Evolutionary conservation across 1,284 basidiomycete genomes (phyloP).

Genomic region (Gymnopus androsaceus): DNA sequence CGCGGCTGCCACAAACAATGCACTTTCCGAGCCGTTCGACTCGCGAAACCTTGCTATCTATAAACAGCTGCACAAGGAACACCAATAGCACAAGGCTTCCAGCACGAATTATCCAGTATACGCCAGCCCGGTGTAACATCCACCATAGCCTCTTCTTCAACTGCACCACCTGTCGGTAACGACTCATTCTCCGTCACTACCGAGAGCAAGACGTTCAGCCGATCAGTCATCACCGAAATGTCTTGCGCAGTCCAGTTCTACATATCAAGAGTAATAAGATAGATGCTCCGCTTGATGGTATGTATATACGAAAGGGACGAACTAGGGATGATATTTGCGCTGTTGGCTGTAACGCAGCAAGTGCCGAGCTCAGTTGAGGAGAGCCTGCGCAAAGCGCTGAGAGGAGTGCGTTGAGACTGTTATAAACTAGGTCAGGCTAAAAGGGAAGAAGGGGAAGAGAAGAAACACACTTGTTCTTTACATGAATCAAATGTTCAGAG

Average conservation of each 20-base stretch:
- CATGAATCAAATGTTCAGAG: slow-evolving; percentile 21
- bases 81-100: slow-evolving; percentile 71
- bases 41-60: neutral
- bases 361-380: slow-evolving; percentile 36
- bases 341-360: slow-evolving; percentile 17
- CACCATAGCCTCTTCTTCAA: slow-evolving; percentile 1
- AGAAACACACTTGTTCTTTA: slow-evolving; percentile 38
- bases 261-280: neutral
- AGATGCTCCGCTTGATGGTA: neutral
- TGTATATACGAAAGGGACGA: slow-evolving; percentile 1
- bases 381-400: slow-evolving; percentile 38
- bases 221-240: slow-evolving; percentile 55
- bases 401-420: slow-evolving; percentile 41
- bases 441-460: neutral
- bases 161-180: slow-evolving; percentile 9
- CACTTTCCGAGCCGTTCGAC: no score
- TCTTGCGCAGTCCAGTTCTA: slow-evolving; percentile 53
- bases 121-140: slow-evolving; percentile 51
- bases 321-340: neutral
- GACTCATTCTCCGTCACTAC: slow-evolving; percentile 13
- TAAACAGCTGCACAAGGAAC: slow-evolving; percentile 36
- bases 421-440: neutral
- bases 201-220: slow-evolving; percentile 44
- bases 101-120: slow-evolving; percentile 43
- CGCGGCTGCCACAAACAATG: no score